phyloP scores from a whole-genome alignment of 768 basidiomycete genomes.

The Asterophora lycoperdoides region DNA sequence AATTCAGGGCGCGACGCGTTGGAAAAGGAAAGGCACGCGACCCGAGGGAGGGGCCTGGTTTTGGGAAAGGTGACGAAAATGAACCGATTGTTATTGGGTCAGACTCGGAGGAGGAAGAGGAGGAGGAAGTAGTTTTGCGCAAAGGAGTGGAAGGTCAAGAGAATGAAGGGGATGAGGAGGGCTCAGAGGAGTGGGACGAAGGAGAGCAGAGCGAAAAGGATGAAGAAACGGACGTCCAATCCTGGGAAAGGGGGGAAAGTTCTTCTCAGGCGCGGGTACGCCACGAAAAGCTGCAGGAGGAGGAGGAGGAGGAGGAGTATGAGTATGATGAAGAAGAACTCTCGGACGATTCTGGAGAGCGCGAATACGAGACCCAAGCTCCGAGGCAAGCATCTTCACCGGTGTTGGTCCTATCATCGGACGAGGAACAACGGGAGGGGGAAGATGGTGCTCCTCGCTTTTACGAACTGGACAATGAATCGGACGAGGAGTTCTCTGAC shows the following conservation, averaged over 20 bases:
- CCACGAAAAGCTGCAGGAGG: conserved; percentile 13
- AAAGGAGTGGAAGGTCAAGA: conserved; percentile 18
- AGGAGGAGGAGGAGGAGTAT: conserved; percentile 19
- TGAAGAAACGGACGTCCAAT: conserved; percentile 23
- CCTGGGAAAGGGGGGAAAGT: conserved; percentile 22
- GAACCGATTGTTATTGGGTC: conserved; percentile 46
- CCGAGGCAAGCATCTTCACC: conserved; percentile 12
- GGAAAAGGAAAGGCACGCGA: conserved; percentile 60
- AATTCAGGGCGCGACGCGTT: conserved; percentile 42
- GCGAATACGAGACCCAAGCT: not conserved
- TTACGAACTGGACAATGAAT: conserved; percentile 10
- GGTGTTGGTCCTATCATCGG: conserved; percentile 22
- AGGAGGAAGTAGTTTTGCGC: conserved; percentile 23
- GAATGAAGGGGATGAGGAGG: conserved; percentile 22
- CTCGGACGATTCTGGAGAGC: conserved; percentile 18
- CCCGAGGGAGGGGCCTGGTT: conserved; percentile 55
- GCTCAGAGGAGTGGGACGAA: conserved; percentile 15
- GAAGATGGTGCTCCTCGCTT: conserved; percentile 1
- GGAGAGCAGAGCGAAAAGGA: conserved; percentile 15
- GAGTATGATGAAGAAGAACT: conserved; percentile 15
- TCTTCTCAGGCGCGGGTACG: conserved; percentile 23
- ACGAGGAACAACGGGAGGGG: conserved; percentile 19
- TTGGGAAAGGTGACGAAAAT: conserved; percentile 32
- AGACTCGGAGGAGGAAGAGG: conserved; percentile 30
- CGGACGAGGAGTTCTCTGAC: conserved; percentile 10